Percentiles rank a stretch among this genome's conserved stretches.
phyloP scores from a whole-genome alignment of 768 basidiomycete species.

The Coprinopsis strossmayeri region DNA sequence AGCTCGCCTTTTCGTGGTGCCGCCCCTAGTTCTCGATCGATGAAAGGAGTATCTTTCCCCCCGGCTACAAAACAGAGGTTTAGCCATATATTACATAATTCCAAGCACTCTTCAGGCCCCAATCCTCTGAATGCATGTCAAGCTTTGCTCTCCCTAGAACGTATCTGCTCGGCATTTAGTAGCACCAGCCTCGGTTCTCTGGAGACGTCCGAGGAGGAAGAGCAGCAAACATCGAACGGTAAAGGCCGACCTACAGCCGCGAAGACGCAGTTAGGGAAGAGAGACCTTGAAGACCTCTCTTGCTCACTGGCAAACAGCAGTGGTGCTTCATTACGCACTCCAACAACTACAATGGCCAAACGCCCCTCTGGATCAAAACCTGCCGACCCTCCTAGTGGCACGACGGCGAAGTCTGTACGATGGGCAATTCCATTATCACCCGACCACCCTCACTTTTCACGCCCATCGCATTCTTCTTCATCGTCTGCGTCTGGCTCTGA shows the following conservation, averaged over 20 bases:
- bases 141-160: constrained; percentile 12
- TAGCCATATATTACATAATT: background rate
- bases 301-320: too few species aligned
- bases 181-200: constrained; percentile 30
- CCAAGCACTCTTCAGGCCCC: background rate
- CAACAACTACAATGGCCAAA: too few species aligned
- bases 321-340: too few species aligned
- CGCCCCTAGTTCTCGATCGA: background rate
- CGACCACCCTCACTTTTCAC: background rate
- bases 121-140: constrained; percentile 3
- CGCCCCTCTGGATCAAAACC: too few species aligned
- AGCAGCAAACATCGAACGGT: background rate
- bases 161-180: constrained; percentile 18
- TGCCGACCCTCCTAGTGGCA: too few species aligned
- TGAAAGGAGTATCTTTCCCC: background rate
- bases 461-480: background rate
- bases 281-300: background rate
- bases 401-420: constrained; percentile 5
- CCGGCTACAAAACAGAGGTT: constrained; percentile 1
- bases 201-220: constrained; percentile 17
- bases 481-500: background rate
- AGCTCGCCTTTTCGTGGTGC: background rate
- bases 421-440: constrained; percentile 8
- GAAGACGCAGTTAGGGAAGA: background rate
- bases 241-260: background rate